Conservation (phyloP, 2,329 filamentous ascomycete species). For the Calonectria ilicicola region DNA sequence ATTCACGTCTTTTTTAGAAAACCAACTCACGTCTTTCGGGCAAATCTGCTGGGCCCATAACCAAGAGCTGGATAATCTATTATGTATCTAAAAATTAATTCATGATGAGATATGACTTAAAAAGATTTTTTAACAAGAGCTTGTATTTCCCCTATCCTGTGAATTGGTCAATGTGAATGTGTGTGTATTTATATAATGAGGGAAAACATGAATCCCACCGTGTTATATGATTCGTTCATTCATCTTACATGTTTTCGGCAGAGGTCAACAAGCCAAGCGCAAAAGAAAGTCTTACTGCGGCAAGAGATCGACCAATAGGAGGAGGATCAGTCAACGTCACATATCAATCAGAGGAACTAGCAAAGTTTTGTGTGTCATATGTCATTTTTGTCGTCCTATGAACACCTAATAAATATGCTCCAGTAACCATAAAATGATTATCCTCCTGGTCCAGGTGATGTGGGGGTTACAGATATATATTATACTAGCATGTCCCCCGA, state of each 20-base stretch:
- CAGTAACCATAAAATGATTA: slow-evolving; percentile 21
- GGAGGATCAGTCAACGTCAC: not conserved
- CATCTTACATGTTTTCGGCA: not conserved
- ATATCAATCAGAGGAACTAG: not conserved
- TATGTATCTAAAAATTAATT: slow-evolving; percentile 9
- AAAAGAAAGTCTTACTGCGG: too few relatives aligned
- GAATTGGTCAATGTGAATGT: too few relatives aligned
- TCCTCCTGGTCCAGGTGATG: slow-evolving; percentile 13
- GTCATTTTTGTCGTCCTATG: slow-evolving; percentile 45
- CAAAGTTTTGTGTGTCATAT: slow-evolving; percentile 31
- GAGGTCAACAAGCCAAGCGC: not conserved
- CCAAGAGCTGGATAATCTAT: slow-evolving; percentile 1
- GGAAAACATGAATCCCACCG: too few relatives aligned
- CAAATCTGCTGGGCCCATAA: not conserved
- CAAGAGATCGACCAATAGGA: not conserved
- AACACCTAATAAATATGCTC: slow-evolving; percentile 36
- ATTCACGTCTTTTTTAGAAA: not conserved
- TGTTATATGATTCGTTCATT: not conserved
- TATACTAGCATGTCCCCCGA: slow-evolving; percentile 36
- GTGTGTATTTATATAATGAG: too few relatives aligned
- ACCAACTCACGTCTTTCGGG: not conserved
- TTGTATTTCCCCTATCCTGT: not conserved
- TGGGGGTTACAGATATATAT: slow-evolving; percentile 14
- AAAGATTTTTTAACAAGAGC: not conserved
- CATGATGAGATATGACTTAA: not conserved